Conservation (phyloP, 2,329 filamentous ascomycete genomes). For the Talaromyces albobiverticillius region DNA sequence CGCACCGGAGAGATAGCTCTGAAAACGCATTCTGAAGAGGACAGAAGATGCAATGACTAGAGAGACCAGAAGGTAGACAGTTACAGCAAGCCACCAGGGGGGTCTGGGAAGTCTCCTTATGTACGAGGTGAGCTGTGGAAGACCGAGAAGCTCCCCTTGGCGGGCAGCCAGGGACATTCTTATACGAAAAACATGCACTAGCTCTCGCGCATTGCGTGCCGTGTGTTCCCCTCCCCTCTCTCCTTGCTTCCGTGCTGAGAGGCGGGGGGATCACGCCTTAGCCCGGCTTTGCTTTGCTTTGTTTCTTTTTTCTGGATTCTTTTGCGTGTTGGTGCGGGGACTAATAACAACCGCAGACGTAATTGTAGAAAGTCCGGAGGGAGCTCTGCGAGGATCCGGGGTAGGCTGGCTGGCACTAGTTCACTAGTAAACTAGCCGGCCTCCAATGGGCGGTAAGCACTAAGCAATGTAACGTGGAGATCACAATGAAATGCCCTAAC, state of each 20-base stretch:
- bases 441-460: not conserved
- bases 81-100: constrained; percentile 26
- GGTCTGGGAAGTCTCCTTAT: constrained; percentile 17
- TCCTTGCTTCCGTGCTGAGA: constrained; percentile 1
- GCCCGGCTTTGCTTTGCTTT: constrained; percentile 1
- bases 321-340: constrained; percentile 2
- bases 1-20: constrained; percentile 30
- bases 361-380: not conserved
- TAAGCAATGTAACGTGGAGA: constrained; percentile 8
- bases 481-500: no score
- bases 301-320: not conserved
- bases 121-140: constrained; percentile 23
- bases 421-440: no score
- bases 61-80: constrained; percentile 29
- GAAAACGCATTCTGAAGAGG: constrained; percentile 36
- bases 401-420: no score
- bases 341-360: not conserved
- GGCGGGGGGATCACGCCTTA: no score
- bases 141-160: constrained; percentile 9
- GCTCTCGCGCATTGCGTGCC: not conserved
- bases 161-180: constrained; percentile 16
- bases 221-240: constrained; percentile 1
- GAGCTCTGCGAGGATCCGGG: constrained; percentile 5
- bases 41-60: constrained; percentile 26
- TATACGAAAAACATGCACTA: constrained; percentile 3